Evolutionary conservation across 2,329 filamentous ascomycete genomes (phyloP), one percentile per base, ranked within the genome.

Genomic region (Diaporthe sp.): DNA sequence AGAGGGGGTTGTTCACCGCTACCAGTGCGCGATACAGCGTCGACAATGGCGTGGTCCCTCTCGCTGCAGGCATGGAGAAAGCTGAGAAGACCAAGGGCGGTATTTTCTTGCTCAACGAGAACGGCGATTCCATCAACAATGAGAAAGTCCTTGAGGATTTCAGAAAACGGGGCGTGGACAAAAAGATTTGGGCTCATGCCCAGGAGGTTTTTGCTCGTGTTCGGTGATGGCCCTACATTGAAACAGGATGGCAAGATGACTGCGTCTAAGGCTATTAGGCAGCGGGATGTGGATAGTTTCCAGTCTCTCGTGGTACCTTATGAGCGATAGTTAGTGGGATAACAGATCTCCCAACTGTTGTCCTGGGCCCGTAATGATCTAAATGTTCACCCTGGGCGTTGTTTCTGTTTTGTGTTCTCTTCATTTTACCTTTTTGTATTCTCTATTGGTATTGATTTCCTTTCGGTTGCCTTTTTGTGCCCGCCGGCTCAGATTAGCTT

Each of bases 71-170:
- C 9, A 42, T 73, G 57, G 17, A 37, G 39, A 61, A 51, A n/a
- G 55, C 57, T 15, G 57, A 53, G 57, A 42, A 28, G 10, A 60
- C 51, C 39, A 60, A 60, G 12, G 71, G 71, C 4, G 71, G 71
- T 25, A 15, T 73, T 31, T 73, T 73, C 57, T 31, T 73, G 28
- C 31, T 73, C 22, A n/a, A 60, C 28, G 51, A 57, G 53, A 51
- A 73, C 31, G 71, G 71, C 7, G 71, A 73, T 22, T 60, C 42
- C n/a, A 49, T 63, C 31, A 60, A 73, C 42, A 73, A 73, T 73
- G 71, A 73, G 44, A 51, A 51, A 28, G 37, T 73, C 8, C 57
- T 73, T 3, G 71, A 39, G 10, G 57, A 47, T n/a, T 42, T 61
- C 15, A 73, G 71, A 22, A 60, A 20, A 22, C 57, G 57, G 15